A percentile compares a stretch with the other conserved stretches of the same genome.
Conservation (phyloP, 2,329 filamentous ascomycete species). For the Emydomyces testavorans region DNA sequence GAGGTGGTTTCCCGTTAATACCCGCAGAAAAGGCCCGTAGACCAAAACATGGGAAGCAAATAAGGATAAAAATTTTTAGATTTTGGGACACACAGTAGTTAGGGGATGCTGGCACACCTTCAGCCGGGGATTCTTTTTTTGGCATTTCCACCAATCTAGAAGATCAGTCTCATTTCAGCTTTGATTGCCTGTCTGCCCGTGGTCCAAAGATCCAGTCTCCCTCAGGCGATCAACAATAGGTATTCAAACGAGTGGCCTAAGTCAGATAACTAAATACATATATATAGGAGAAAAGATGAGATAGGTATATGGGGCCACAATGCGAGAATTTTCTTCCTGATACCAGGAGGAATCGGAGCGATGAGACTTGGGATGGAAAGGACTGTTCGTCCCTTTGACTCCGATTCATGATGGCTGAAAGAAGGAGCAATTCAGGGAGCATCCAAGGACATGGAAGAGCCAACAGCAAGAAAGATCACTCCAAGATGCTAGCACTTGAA, state of each 20-base stretch:
- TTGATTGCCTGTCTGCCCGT: not conserved
- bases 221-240: too few relatives aligned
- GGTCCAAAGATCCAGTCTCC: too few relatives aligned
- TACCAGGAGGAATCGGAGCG: not conserved
- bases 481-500: not conserved
- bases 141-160: not conserved
- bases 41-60: not conserved
- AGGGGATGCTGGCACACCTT: conserved; percentile 2
- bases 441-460: too few relatives aligned
- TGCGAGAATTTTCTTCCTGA: not conserved
- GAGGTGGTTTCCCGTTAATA: not conserved
- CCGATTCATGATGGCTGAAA: not conserved
- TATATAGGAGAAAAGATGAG: too few relatives aligned
- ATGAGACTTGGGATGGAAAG: not conserved
- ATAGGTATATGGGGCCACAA: too few relatives aligned
- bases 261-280: too few relatives aligned
- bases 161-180: not conserved
- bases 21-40: not conserved
- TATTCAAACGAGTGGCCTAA: too few relatives aligned
- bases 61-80: not conserved
- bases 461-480: not conserved
- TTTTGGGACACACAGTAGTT: too few relatives aligned
- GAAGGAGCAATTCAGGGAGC: not conserved
- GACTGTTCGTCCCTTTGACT: not conserved
- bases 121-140: not conserved